Evolutionary conservation across 2,329 filamentous ascomycete genomes (phyloP).

Genomic region (Exophiala sideris): DNA sequence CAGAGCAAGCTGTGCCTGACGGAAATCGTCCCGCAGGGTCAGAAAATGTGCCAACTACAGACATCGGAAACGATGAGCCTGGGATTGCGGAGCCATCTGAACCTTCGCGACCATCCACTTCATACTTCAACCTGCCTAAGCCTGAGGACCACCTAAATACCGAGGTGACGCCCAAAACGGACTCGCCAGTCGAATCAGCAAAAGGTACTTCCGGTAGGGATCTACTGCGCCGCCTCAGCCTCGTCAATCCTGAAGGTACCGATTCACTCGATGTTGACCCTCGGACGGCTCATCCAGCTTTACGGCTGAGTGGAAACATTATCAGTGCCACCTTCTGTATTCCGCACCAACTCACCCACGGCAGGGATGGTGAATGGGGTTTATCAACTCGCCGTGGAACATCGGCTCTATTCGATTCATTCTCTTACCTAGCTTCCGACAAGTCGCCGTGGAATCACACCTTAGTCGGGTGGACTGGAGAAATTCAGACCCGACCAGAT

Average conservation of each 20-base stretch:
- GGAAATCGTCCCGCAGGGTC: conserved; percentile 6
- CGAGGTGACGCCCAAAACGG: conserved; percentile 13
- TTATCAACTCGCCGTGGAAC: conserved; percentile 76
- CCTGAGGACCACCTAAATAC: conserved; percentile 18
- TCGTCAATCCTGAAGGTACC: conserved; percentile 33
- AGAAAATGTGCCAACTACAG: not conserved
- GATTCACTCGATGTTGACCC: conserved; percentile 49
- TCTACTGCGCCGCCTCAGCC: conserved; percentile 52
- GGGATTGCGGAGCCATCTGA: conserved; percentile 34
- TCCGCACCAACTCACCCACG: conserved; percentile 57
- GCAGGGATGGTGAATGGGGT: conserved; percentile 58
- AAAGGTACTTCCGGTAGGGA: conserved; percentile 50
- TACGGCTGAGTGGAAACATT: conserved; percentile 59
- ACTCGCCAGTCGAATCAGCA: conserved; percentile 40
- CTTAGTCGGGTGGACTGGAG: conserved; percentile 91
- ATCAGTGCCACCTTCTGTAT: conserved; percentile 64
- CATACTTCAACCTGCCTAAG: conserved; percentile 21
- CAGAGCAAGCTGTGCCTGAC: not conserved
- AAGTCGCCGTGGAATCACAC: conserved; percentile 86
- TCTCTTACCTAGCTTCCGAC: conserved; percentile 80
- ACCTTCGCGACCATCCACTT: conserved; percentile 26
- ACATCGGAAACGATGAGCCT: conserved; percentile 3
- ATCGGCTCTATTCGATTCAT: conserved; percentile 88
- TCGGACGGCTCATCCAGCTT: conserved; percentile 52
- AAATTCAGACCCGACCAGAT: conserved; percentile 55